Percentiles rank a stretch among this genome's conserved stretches.
Conservation (phyloP, 108 stramenopile genomes). For the Epipyxis sp. region DNA sequence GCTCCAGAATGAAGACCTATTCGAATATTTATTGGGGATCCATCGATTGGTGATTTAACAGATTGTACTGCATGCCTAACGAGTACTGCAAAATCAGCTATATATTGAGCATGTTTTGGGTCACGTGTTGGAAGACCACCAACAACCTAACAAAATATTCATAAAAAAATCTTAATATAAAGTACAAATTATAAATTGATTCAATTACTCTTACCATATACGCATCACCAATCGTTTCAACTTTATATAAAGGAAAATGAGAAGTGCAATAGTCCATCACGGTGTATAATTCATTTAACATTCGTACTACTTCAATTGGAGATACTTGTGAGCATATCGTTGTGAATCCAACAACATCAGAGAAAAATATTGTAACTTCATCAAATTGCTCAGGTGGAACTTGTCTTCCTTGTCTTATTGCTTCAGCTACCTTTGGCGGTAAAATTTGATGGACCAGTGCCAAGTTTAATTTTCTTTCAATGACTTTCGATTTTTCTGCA, state of each 20-base stretch:
- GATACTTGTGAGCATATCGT: constrained; percentile 42
- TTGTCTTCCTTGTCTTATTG: background rate
- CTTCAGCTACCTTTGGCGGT: constrained; percentile 12
- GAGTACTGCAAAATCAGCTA: constrained; percentile 38
- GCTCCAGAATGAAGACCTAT: constrained; percentile 57
- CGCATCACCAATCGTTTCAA: constrained; percentile 63
- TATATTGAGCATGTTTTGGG: constrained; percentile 35
- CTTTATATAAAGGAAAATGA: constrained; percentile 48
- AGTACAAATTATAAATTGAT: no score
- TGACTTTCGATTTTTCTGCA: constrained; percentile 8
- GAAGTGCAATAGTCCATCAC: constrained; percentile 28
- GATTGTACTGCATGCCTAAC: background rate
- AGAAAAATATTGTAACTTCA: constrained; percentile 68
- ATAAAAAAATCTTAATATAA: no score
- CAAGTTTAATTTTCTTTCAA: constrained; percentile 7
- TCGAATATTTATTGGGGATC: constrained; percentile 40
- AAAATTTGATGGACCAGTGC: constrained; percentile 11
- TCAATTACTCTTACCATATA: constrained; percentile 41
- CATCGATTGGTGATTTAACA: constrained; percentile 22
- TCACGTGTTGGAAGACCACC: constrained; percentile 34
- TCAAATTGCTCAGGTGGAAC: constrained; percentile 4
- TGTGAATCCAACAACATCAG: constrained; percentile 74
- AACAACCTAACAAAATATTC: background rate
- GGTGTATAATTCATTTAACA: constrained; percentile 61
- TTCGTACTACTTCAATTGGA: constrained; percentile 46